These are phyloP conservation scores for Acanthamoeba healyi DNA, from an alignment of 208 protist genomes.

Conservation along the genomic window DNA sequence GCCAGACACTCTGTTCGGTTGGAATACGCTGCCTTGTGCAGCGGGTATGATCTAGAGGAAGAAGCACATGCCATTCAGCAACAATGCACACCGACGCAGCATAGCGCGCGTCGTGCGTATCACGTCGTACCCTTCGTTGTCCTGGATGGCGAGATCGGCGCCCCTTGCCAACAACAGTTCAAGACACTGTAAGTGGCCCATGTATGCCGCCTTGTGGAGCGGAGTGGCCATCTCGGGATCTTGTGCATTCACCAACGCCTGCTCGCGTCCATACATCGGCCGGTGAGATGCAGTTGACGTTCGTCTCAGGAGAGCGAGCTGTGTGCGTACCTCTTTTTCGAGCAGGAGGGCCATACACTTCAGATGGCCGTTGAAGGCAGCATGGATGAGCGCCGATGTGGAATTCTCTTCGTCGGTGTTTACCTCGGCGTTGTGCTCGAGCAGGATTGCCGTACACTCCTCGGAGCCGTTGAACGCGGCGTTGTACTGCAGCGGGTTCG, in stretches of 20 bases:
- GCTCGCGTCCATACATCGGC: not conserved
- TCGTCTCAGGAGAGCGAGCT: not conserved
- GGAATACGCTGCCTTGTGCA: constrained; percentile 72
- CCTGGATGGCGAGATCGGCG: constrained; percentile 45
- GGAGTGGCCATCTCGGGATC: constrained; percentile 52
- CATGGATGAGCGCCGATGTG: constrained; percentile 56
- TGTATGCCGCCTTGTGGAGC: constrained; percentile 67
- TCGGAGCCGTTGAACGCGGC: constrained; percentile 63
- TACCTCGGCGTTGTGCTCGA: constrained; percentile 14
- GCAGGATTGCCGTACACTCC: constrained; percentile 38
- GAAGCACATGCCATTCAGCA: not conserved
- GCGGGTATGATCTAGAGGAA: constrained; percentile 7
- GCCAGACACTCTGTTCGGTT: constrained; percentile 58
- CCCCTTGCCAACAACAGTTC: constrained; percentile 16
- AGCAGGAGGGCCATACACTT: constrained; percentile 33
- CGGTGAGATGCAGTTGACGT: not conserved
- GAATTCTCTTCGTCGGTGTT: constrained; percentile 11
- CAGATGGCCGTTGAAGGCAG: constrained; percentile 46
- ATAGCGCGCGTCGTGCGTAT: not conserved
- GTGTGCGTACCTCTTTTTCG: not conserved
- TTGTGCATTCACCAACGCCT: constrained; percentile 28
- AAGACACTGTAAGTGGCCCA: constrained; percentile 45
- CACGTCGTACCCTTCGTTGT: constrained; percentile 18
- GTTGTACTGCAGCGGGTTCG: constrained; percentile 62
- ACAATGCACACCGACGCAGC: not conserved